Evolutionary conservation across 1,284 basidiomycete genomes (phyloP).

Genomic region (Gomphus bonarii): DNA sequence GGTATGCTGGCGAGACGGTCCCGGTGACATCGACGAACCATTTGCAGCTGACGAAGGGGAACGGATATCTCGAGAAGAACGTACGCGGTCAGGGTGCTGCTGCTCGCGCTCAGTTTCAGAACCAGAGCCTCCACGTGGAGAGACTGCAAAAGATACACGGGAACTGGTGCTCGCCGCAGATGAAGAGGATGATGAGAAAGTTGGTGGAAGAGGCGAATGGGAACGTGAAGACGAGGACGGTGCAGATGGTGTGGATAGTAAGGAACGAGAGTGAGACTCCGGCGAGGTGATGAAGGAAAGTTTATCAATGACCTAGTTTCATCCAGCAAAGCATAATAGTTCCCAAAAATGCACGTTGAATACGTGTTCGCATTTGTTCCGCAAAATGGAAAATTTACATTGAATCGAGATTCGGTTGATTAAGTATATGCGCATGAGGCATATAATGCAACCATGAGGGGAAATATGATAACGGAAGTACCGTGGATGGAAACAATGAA

Average conservation of each 20-base stretch:
- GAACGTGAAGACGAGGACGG: slow-evolving; percentile 4
- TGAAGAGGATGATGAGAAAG: slow-evolving; percentile 3
- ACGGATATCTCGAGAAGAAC: slow-evolving; percentile 18
- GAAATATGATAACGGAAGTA: background rate
- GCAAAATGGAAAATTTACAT: slow-evolving; percentile 2
- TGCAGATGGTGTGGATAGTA: slow-evolving; percentile 24
- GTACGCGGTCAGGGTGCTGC: background rate
- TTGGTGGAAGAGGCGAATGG: slow-evolving; percentile 1
- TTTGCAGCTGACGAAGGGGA: slow-evolving; percentile 24
- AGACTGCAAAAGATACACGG: background rate
- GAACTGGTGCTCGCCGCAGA: background rate
- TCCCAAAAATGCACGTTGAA: slow-evolving; percentile 15
- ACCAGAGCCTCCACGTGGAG: slow-evolving; percentile 36
- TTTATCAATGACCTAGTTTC: slow-evolving; percentile 52
- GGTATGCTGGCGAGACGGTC: slow-evolving; percentile 6
- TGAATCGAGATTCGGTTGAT: slow-evolving; percentile 8
- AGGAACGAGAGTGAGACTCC: slow-evolving; percentile 31
- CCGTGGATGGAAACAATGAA: background rate
- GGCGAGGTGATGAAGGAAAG: slow-evolving; percentile 36
- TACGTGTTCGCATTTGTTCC: slow-evolving; percentile 2
- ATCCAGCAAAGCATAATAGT: slow-evolving; percentile 11
- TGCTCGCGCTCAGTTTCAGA: slow-evolving; percentile 55
- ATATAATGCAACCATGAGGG: background rate
- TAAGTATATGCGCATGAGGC: background rate
- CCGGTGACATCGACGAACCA: slow-evolving; percentile 2